Evolutionary conservation across 106 monocot genomes (phyloP), one percentile per base, ranked within the genome.

Genomic region (Acorus gramineus): DNA sequence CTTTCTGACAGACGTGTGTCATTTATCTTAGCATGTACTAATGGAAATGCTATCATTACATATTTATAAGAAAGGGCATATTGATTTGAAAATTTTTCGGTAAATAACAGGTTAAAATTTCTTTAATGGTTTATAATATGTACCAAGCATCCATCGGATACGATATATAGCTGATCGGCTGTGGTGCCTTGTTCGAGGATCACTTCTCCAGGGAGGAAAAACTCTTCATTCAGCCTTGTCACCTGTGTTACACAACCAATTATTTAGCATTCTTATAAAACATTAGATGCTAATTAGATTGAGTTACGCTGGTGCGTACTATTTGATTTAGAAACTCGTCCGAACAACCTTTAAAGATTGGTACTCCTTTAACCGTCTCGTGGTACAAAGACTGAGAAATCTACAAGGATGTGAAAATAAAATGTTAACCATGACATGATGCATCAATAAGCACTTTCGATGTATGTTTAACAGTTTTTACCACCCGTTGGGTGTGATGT

Each of bases 181-280:
- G 78, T 76, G 48, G 64, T 73, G 28, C 89, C 89, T 74, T 89
- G 89, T 74, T 89, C 89, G 10, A 89, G 62, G 51, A 89, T 79
- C 52, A 89, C 73, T 71, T 89, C 89, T 69, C 89, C 84, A 53
- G 89, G 89, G 2, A 89, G 78, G 54, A 89, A 89, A 59, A 81
- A 81, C 42, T 89, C 89, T 77, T 89, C 89, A 60, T 81, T 81
- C 57, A 84, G 52, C 61, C 79, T 89, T 50, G 76, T 62, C 4
- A 84, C 89, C 89, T 89, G 69, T 59, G 55, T 55, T 55, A n/a
- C 4, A 55, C 13, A 10, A 55, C 4, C 11, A 55, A n/a, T 55
- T 55, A 4, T 10, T n/a, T n/a, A 4, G 52, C 10, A 7, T 10
- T 53, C 52, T 42, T 43, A 59, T 59, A 7, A 59, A 59, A 59